These are phyloP conservation scores for Penicillium alfredii DNA, from an alignment of 495 filamentous ascomycete genomes.

Conservation along the genomic window DNA sequence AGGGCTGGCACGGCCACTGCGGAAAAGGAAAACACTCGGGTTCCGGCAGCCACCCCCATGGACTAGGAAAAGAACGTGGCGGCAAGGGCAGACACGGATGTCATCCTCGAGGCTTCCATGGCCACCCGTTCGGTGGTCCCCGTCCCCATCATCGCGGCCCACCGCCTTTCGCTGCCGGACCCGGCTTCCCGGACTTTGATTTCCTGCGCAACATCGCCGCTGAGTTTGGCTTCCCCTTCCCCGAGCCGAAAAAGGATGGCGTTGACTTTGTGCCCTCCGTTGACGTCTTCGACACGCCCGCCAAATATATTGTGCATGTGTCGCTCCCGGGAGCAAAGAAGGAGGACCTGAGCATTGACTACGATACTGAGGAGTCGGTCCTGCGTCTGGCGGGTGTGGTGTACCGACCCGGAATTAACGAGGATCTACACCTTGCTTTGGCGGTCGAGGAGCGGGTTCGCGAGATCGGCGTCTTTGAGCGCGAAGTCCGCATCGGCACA, in stretches of 20 bases:
- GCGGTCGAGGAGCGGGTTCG: slow-evolving; percentile 54
- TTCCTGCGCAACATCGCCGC: slow-evolving; percentile 32
- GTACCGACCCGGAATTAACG: slow-evolving; percentile 59
- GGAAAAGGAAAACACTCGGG: slow-evolving; percentile 10
- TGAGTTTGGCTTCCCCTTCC: slow-evolving; percentile 28
- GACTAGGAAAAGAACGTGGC: slow-evolving; percentile 1
- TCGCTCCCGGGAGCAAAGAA: slow-evolving; percentile 73
- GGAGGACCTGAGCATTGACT: slow-evolving; percentile 70
- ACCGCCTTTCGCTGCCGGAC: slow-evolving; percentile 7
- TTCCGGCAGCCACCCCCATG: slow-evolving; percentile 2
- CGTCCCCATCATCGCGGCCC: slow-evolving; percentile 6
- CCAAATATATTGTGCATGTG: slow-evolving; percentile 60
- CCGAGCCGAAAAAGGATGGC: slow-evolving; percentile 20
- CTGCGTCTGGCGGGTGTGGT: slow-evolving; percentile 65
- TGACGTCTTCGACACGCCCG: slow-evolving; percentile 66
- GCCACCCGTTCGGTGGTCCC: slow-evolving; percentile 3
- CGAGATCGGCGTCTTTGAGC: slow-evolving; percentile 66
- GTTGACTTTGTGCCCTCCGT: slow-evolving; percentile 57
- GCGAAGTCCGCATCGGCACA: slow-evolving; percentile 55
- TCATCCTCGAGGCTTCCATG: slow-evolving; percentile 3
- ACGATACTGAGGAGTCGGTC: slow-evolving; percentile 58
- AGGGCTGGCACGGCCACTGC: slow-evolving; percentile 3
- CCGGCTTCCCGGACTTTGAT: slow-evolving; percentile 13
- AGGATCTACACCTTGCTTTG: slow-evolving; percentile 62
- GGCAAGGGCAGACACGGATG: slow-evolving; percentile 6